Conservation (phyloP, 169 alveolate species). For the Plasmodium fragile region DNA sequence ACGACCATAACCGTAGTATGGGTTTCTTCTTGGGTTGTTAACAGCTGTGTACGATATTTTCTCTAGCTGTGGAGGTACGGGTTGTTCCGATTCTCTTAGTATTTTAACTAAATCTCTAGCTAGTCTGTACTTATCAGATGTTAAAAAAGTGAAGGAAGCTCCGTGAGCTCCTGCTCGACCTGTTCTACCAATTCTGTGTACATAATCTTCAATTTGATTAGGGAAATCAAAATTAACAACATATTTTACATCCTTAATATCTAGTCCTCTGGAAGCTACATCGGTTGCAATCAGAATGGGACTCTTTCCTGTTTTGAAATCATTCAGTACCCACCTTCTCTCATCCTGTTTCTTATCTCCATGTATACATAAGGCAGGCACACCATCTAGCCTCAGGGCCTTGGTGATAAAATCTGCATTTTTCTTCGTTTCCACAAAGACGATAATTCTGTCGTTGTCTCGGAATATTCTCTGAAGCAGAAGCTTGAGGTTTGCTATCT, state of each 20-base stretch:
- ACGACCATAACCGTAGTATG: slow-evolving; percentile 65
- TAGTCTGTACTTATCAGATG: slow-evolving; percentile 91
- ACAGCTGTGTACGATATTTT: slow-evolving; percentile 78
- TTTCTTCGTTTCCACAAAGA: slow-evolving; percentile 81
- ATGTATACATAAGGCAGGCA: slow-evolving; percentile 96
- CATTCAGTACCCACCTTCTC: slow-evolving; percentile 94
- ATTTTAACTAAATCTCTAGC: slow-evolving; percentile 95
- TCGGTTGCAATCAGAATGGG: slow-evolving; percentile 99
- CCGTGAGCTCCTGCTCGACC: slow-evolving; percentile 97
- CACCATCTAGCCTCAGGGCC: slow-evolving; percentile 92
- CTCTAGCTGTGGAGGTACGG: slow-evolving; percentile 92
- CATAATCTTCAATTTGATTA: slow-evolving; percentile 96
- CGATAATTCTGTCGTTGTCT: slow-evolving; percentile 70
- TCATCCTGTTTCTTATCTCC: slow-evolving; percentile 98
- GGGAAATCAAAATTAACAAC: slow-evolving; percentile 99
- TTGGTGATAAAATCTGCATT: slow-evolving; percentile 91
- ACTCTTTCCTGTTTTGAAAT: slow-evolving; percentile 95
- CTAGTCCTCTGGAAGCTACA: slow-evolving; percentile 99
- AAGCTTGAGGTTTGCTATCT: slow-evolving; percentile 36
- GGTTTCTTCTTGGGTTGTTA: slow-evolving; percentile 74
- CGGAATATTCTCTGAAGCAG: slow-evolving; percentile 60
- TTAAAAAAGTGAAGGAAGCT: slow-evolving; percentile 94
- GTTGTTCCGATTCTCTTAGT: slow-evolving; percentile 94
- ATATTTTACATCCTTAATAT: slow-evolving; percentile 96
- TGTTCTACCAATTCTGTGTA: slow-evolving; percentile 98